phyloP scores from a whole-genome alignment of 2,329 filamentous ascomycete species.

The Colletotrichum tabaci region DNA sequence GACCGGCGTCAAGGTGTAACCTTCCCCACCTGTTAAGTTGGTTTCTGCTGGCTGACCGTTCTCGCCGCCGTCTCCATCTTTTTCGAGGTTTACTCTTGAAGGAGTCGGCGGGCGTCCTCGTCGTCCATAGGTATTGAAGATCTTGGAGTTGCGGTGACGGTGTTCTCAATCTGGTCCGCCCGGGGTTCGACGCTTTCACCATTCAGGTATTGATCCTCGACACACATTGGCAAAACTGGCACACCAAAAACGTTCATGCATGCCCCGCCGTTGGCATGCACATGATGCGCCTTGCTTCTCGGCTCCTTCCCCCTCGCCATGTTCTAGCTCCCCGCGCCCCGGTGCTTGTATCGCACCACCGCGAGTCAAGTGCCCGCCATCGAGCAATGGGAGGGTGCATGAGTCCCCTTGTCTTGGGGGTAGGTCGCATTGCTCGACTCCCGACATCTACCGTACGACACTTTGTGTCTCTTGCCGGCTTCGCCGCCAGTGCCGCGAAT shows the following conservation, averaged over 20 bases:
- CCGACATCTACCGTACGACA: slow-evolving; percentile 27
- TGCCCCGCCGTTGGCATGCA: slow-evolving; percentile 34
- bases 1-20: background rate
- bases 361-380: slow-evolving; percentile 40
- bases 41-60: background rate
- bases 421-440: slow-evolving; percentile 26
- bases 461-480: background rate
- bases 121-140: background rate
- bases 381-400: slow-evolving; percentile 22
- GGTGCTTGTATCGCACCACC: slow-evolving; percentile 26
- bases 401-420: slow-evolving; percentile 11
- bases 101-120: background rate
- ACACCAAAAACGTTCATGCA: slow-evolving; percentile 38
- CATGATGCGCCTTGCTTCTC: slow-evolving; percentile 36
- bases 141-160: slow-evolving; percentile 29
- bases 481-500: slow-evolving; percentile 35
- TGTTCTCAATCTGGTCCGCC: slow-evolving; percentile 19
- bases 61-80: slow-evolving; percentile 6
- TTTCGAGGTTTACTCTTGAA: slow-evolving; percentile 16
- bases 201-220: slow-evolving; percentile 20
- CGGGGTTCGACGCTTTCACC: slow-evolving; percentile 25
- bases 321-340: slow-evolving; percentile 31
- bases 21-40: background rate
- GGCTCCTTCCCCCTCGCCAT: slow-evolving; percentile 18
- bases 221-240: slow-evolving; percentile 24